Evolutionary conservation across 1,139 yeast species (phyloP), one percentile per base, ranked within the genome.

Genomic region (Pneumocystis oryctolagi): DNA sequence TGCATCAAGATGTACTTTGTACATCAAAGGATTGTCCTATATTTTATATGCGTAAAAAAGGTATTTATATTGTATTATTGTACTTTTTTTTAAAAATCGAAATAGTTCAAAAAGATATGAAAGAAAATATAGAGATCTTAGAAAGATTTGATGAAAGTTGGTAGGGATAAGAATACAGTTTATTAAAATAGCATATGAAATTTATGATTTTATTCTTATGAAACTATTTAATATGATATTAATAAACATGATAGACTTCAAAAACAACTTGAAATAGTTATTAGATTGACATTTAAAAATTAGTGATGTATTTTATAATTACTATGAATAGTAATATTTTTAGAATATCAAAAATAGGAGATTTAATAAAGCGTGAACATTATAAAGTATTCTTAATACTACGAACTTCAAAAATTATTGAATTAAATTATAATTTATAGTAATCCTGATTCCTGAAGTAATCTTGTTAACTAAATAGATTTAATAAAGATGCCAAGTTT

Each of bases 11-110:
- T 70, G 98, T 94, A 6, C 77, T 92, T 57, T 94, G 99, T 73
- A 85, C 96, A 0, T 89, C 92, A 69, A 89, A 89, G 69, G 97
- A 92, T 74, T 94, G 99, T 75, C 97, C 97, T 1, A 92, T 94
- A 53, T 94, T 92, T 71, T 94, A 92, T 73, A 92, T 94, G 98
- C 80, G 99, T 71, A 90, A 85, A 73, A 90, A 92, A 73, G 95
- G 55, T 47, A 47, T 25, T 8, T 47, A 47, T 47, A 2, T 14
- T 47, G 31, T 47, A 47, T 25, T 47, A 12, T 25, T 20, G 25
- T 18, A 37, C 25, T 9, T 12, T 47, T 8, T 25, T 25, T 47
- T n/a, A 1, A 25, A 25, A 47, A 47, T 28, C 16, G 25, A 47
- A 25, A 42, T 42, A 47, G 55, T 90, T 1, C 96, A 88, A 72